Conservation (phyloP, 495 filamentous ascomycete species). For the Glarea lozoyensis region DNA sequence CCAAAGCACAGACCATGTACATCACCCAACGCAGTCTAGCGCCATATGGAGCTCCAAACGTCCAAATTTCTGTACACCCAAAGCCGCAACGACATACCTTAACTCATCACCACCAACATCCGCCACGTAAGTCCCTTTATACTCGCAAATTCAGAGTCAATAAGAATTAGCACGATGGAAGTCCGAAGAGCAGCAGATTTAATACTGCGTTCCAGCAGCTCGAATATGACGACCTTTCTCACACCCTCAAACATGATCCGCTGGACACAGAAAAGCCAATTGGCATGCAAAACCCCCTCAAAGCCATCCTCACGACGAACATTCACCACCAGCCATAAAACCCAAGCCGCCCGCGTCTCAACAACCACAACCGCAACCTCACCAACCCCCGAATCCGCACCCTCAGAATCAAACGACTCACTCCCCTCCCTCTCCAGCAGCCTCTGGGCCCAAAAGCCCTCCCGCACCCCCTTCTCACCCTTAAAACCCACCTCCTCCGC, state of each 20-base stretch:
- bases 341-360: constrained; percentile 1
- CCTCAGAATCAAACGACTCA: neutral
- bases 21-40: too few relatives aligned
- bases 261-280: constrained; percentile 9
- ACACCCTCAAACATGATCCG: constrained; percentile 13
- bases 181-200: constrained; percentile 26
- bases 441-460: neutral
- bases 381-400: neutral
- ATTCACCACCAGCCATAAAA: constrained; percentile 13
- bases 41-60: too few relatives aligned
- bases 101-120: constrained; percentile 4
- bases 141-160: too few relatives aligned
- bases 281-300: neutral
- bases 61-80: constrained; percentile 11
- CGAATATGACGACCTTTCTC: constrained; percentile 22
- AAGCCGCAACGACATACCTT: neutral
- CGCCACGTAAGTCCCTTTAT: constrained; percentile 9
- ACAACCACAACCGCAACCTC: constrained; percentile 1
- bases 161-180: constrained; percentile 29
- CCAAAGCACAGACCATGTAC: too few relatives aligned
- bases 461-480: neutral
- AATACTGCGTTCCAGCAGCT: constrained; percentile 20
- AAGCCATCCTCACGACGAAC: constrained; percentile 14
- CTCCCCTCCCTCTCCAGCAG: neutral
- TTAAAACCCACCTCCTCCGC: constrained; percentile 1